Evolutionary conservation across 371 early-diverging fungal genomes (phyloP).

Genomic region (Apophysomyces trapeziformis): DNA sequence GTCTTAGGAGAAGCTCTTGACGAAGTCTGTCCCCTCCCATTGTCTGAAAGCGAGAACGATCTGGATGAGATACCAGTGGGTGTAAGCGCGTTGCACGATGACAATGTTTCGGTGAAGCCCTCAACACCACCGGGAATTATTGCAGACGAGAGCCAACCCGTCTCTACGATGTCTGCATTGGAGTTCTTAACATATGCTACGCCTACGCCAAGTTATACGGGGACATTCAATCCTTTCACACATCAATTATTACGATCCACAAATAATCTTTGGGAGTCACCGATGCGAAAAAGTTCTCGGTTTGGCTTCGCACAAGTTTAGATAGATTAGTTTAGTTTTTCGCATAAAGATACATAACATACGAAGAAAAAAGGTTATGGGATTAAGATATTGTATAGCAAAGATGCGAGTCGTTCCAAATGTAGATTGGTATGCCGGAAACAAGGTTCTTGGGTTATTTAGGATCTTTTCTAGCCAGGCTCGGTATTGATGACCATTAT

Average conservation of each 20-base stretch:
- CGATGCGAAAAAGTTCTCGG: constrained; percentile 49
- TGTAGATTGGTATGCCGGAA: too few species aligned
- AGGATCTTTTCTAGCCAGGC: too few species aligned
- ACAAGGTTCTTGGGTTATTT: too few species aligned
- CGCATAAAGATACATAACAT: not conserved
- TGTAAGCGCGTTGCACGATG: constrained; percentile 36
- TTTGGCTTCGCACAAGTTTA: constrained; percentile 56
- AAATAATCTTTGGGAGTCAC: constrained; percentile 35
- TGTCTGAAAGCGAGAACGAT: constrained; percentile 13
- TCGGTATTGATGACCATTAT: too few species aligned
- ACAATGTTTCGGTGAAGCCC: not conserved
- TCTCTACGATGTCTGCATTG: constrained; percentile 26
- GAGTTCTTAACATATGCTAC: constrained; percentile 41
- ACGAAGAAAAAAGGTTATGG: not conserved
- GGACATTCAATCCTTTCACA: constrained; percentile 50
- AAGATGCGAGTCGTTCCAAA: too few species aligned
- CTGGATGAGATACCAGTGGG: constrained; percentile 39
- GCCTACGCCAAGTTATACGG: constrained; percentile 42
- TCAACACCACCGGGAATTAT: not conserved
- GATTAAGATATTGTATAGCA: not conserved
- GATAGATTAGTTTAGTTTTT: not conserved
- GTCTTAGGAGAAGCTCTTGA: constrained; percentile 46
- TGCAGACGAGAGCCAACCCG: constrained; percentile 12
- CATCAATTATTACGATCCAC: constrained; percentile 41
- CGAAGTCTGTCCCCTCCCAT: constrained; percentile 23